These are phyloP conservation scores for Xerocomus potaroensis DNA, from an alignment of 768 basidiomycete genomes.

Conservation along the genomic window DNA sequence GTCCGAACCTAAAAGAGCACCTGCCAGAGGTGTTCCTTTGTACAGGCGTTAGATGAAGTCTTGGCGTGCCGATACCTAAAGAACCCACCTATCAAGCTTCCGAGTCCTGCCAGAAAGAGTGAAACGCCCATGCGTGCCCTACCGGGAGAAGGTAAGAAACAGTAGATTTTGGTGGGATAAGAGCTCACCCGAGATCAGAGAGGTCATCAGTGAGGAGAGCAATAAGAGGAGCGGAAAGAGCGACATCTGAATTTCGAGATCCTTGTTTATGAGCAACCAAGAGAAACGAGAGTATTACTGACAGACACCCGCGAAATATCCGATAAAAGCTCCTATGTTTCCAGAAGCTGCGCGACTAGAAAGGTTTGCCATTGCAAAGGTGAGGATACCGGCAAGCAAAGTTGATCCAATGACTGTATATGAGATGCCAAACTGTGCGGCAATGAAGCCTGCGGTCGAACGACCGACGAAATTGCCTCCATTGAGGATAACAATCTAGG, in stretches of 20 bases:
- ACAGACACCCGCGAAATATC: slow-evolving; percentile 48
- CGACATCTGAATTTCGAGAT: slow-evolving; percentile 31
- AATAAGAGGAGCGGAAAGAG: slow-evolving; percentile 40
- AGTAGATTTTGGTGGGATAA: not conserved
- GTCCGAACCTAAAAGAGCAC: slow-evolving; percentile 46
- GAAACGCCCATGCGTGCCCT: slow-evolving; percentile 44
- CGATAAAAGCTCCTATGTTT: slow-evolving; percentile 40
- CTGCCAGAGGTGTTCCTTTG: slow-evolving; percentile 52
- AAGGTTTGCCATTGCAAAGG: slow-evolving; percentile 42
- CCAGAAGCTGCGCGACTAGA: slow-evolving; percentile 35
- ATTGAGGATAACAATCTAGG: slow-evolving; percentile 37
- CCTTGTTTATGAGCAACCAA: not conserved
- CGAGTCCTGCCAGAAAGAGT: slow-evolving; percentile 38
- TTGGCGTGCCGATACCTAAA: too few species aligned
- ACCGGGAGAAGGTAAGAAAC: not conserved
- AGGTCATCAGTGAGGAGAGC: slow-evolving; percentile 39
- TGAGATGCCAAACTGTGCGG: slow-evolving; percentile 39
- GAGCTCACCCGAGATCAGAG: slow-evolving; percentile 44
- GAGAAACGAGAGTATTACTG: slow-evolving; percentile 11
- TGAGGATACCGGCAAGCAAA: slow-evolving; percentile 32
- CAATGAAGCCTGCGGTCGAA: slow-evolving; percentile 33
- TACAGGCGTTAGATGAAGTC: slow-evolving; percentile 7
- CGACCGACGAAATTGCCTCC: slow-evolving; percentile 36
- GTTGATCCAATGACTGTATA: slow-evolving; percentile 39
- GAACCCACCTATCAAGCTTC: slow-evolving; percentile 20